Base-by-base conservation (phyloP, 768 basidiomycete species). In the Rhodotorula paludigena region DNA sequence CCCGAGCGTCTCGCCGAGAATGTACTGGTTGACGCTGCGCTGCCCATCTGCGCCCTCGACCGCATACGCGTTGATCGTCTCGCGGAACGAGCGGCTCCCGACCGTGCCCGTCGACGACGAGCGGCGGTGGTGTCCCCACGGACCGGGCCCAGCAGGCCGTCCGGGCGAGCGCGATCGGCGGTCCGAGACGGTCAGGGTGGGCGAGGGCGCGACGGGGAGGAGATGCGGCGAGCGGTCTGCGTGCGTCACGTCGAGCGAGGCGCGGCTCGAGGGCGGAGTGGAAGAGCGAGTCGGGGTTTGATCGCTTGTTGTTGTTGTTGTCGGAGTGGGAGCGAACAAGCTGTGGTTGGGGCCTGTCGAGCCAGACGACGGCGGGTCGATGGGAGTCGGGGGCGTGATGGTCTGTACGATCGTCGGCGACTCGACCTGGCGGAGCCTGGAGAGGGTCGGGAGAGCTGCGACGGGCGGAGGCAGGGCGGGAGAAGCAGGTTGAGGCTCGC, bases 21-120 rank as follows among this genome's bases (percentile, higher is more conserved):
- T 41, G 57, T 73, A 73, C 53, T 73, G 71, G 45, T 73, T 73
- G 25, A 73, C 71, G 28, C 60, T 63, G 25, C 64, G 25, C 21
- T 55, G 52, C 23, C 71, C 71, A 25, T 69, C 60, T 12, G 41
- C 47, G 23, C 36, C 61, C 39, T 69, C 71, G 12, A 57, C 61
- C 2, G 64, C 54, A 32, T 63, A 73, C n/a, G 71, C 71, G 45
- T 73, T 73, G 33, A 73, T 53, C 16, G 71, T 73, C 45, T 73
- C 71, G 16, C 63, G 47, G 67, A 66, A 73, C 18, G 53, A 52
- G 28, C 66, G 49, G 21, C 49, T 51, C 16, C 49, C 49, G 23
- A 32, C 51, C 28, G 44, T 57, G 14, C 57, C 58, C 28, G 59
- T 57, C 28, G 66, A 68, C 21, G 66, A 64, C 18, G 60, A 62